phyloP scores from a whole-genome alignment of 225 moss, liverwort and hornwort genomes.

The Pleurozium schreberi region DNA sequence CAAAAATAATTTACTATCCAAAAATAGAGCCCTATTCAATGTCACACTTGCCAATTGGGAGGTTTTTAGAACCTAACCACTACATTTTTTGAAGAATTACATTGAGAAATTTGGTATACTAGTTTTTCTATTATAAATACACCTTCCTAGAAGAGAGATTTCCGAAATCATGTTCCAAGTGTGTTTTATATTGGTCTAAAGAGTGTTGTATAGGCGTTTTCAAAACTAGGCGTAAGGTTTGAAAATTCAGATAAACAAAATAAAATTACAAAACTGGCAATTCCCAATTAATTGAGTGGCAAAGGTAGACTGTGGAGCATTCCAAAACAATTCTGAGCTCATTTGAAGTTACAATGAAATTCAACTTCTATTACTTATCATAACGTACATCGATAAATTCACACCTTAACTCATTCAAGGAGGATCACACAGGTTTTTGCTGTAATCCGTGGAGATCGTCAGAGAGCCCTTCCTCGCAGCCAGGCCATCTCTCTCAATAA shows the following conservation, averaged over 20 bases:
- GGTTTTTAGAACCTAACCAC: no score
- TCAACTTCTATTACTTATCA: background rate
- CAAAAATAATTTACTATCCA: no score
- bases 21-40: no score
- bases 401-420: background rate
- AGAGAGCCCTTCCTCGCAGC: background rate
- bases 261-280: background rate
- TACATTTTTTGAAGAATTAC: no score
- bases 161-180: no score
- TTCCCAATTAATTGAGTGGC: background rate
- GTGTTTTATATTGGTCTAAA: no score
- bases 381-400: background rate
- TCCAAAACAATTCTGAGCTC: background rate
- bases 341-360: background rate
- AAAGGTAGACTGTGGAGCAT: background rate
- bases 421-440: background rate
- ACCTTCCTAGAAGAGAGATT: no score
- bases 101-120: no score
- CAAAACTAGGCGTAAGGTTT: background rate
- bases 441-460: conserved; percentile 13
- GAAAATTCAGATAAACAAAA: background rate
- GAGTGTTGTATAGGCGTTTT: no score
- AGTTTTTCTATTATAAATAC: no score
- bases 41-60: no score
- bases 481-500: background rate